A percentile compares a stretch with the other conserved stretches of the same genome.
Evolutionary conservation across 345 rosid species (phyloP).

Genomic region (Syzygium oleosum): DNA sequence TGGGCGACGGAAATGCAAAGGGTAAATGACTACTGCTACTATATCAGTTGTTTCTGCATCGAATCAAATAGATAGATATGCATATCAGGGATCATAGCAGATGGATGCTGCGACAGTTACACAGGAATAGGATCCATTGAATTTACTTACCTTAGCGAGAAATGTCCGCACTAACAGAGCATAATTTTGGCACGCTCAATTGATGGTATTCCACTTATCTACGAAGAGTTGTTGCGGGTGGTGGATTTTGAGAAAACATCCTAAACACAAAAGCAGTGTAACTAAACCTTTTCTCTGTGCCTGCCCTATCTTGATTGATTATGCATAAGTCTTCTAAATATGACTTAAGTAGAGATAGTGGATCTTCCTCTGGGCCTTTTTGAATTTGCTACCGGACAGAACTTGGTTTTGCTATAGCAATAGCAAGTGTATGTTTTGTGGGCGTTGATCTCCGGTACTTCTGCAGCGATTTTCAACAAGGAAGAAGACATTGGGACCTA

Average conservation of each 20-base stretch:
- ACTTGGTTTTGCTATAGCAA: not conserved
- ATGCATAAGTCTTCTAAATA: not conserved
- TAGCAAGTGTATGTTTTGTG: not conserved
- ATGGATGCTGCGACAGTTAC: not conserved
- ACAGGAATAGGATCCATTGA: not conserved
- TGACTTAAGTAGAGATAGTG: not conserved
- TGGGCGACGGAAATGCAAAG: conserved; percentile 57
- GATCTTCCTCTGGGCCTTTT: not conserved
- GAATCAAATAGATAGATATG: not conserved
- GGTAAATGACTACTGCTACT: conserved; percentile 14
- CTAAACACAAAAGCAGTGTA: not conserved
- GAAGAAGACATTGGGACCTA: conserved; percentile 50
- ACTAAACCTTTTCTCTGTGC: not conserved
- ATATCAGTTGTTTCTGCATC: not conserved
- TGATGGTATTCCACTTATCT: not conserved
- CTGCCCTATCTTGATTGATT: not conserved
- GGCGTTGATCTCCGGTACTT: not conserved
- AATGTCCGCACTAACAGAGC: not conserved
- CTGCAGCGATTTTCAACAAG: conserved; percentile 29
- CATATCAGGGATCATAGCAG: not conserved
- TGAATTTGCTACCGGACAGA: not conserved
- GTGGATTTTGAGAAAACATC: not conserved
- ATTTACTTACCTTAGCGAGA: not conserved
- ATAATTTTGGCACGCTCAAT: not conserved
- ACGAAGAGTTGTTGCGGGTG: not conserved